phyloP scores from a whole-genome alignment of 1,284 basidiomycete species.

The Apiotrichum brassicae region DNA sequence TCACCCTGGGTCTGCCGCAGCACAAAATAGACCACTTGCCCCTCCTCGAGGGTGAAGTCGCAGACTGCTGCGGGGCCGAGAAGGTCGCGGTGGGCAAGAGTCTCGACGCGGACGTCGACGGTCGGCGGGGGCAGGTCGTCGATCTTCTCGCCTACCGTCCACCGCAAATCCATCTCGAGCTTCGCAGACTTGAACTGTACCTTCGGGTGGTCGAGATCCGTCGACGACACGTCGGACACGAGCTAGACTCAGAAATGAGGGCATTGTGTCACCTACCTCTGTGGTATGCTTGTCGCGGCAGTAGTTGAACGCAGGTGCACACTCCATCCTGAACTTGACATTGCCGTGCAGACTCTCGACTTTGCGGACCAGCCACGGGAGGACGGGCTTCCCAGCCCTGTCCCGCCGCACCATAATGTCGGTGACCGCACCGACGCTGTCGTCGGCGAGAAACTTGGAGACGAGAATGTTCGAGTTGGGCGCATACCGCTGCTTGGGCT shows the following conservation, averaged over 20 bases:
- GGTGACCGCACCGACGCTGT: slow-evolving; percentile 70
- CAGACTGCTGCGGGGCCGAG: slow-evolving; percentile 34
- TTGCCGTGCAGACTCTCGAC: slow-evolving; percentile 77
- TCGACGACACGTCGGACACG: slow-evolving; percentile 50
- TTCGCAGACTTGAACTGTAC: slow-evolving; percentile 60
- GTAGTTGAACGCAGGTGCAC: slow-evolving; percentile 90
- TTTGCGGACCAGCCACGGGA: slow-evolving; percentile 81
- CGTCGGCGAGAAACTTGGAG: slow-evolving; percentile 79
- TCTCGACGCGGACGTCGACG: slow-evolving; percentile 52
- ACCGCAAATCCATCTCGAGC: slow-evolving; percentile 68
- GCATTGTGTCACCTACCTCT: slow-evolving; percentile 32
- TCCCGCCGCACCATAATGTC: slow-evolving; percentile 39
- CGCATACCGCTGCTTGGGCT: slow-evolving; percentile 71
- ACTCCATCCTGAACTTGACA: slow-evolving; percentile 71
- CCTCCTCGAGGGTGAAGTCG: slow-evolving; percentile 62
- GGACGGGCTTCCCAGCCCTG: slow-evolving; percentile 18
- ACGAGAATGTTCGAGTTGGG: slow-evolving; percentile 81
- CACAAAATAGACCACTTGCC: slow-evolving; percentile 78
- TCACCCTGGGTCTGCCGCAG: slow-evolving; percentile 51
- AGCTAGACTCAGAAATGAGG: slow-evolving; percentile 26
- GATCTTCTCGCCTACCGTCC: slow-evolving; percentile 50
- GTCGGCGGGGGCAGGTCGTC: slow-evolving; percentile 52
- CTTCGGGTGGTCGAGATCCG: slow-evolving; percentile 52
- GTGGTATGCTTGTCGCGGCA: slow-evolving; percentile 67
- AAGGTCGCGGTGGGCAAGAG: slow-evolving; percentile 32